These are phyloP conservation scores for Yarrowia galli DNA, from an alignment of 1,139 yeast species.

Conservation along the genomic window DNA sequence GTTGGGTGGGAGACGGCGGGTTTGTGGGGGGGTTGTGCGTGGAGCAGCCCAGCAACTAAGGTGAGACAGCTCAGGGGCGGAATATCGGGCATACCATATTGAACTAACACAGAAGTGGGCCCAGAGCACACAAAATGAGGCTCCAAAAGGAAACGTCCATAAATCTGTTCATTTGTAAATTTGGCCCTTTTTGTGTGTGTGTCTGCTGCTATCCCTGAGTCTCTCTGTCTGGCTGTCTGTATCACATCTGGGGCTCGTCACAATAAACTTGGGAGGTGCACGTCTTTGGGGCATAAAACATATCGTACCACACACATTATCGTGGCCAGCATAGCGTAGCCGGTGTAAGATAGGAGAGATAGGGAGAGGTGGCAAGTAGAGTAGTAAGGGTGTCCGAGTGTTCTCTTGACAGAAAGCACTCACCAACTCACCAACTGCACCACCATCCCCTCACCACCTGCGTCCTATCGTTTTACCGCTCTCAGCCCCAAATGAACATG, in stretches of 20 bases:
- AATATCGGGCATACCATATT: not conserved
- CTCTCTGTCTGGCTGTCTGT: too few species aligned
- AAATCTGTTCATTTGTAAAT: too few species aligned
- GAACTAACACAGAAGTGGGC: not conserved
- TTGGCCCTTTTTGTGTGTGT: too few species aligned
- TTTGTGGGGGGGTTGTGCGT: not conserved
- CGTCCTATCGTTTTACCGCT: too few species aligned
- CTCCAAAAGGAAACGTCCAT: too few species aligned
- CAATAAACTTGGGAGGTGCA: not conserved
- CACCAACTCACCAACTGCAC: not conserved
- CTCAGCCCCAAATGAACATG: too few species aligned
- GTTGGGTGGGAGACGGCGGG: not conserved
- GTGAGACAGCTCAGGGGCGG: slow-evolving; percentile 3
- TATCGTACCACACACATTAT: not conserved
- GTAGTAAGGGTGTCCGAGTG: not conserved
- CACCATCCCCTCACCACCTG: too few species aligned
- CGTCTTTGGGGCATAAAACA: not conserved
- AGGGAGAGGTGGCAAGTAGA: too few species aligned
- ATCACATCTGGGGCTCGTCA: too few species aligned
- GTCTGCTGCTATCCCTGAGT: too few species aligned
- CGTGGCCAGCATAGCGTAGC: slow-evolving; percentile 1
- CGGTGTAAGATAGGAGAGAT: not conserved
- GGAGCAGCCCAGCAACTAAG: not conserved
- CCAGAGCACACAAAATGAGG: too few species aligned
- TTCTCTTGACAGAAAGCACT: too few species aligned